Evolutionary conservation across 2,329 filamentous ascomycete species (phyloP).

Genomic region (Pseudogymnoascus sp.): DNA sequence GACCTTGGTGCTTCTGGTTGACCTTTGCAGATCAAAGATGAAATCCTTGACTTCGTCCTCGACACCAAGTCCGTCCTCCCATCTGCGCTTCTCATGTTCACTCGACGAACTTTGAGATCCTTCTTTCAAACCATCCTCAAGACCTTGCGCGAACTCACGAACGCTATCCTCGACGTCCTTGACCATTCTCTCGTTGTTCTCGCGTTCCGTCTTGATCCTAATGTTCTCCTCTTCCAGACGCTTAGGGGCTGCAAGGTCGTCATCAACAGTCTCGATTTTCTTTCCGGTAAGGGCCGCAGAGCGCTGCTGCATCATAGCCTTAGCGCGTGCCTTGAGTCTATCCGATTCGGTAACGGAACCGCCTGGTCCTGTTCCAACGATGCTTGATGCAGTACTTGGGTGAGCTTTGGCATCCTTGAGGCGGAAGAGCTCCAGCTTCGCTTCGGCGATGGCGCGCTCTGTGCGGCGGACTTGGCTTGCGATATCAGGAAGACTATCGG

Average conservation of each 20-base stretch:
- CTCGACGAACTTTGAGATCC: slow-evolving; percentile 64
- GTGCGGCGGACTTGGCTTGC: slow-evolving; percentile 86
- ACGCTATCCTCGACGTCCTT: slow-evolving; percentile 95
- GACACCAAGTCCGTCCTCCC: slow-evolving; percentile 93
- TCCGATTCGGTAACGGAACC: slow-evolving; percentile 88
- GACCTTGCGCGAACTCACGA: slow-evolving; percentile 71
- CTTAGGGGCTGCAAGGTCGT: slow-evolving; percentile 71
- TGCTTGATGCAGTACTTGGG: slow-evolving; percentile 67
- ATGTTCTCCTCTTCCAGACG: slow-evolving; percentile 83
- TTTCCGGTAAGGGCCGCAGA: slow-evolving; percentile 86
- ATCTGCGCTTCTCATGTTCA: slow-evolving; percentile 85
- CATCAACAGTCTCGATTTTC: slow-evolving; percentile 59
- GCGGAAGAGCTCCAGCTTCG: slow-evolving; percentile 85
- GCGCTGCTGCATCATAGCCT: slow-evolving; percentile 97
- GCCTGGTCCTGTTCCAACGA: slow-evolving; percentile 88
- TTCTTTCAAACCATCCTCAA: slow-evolving; percentile 84
- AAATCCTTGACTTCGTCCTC: slow-evolving; percentile 97
- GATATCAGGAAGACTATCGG: slow-evolving; percentile 82
- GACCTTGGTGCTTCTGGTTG: slow-evolving; percentile 67
- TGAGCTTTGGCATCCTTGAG: slow-evolving; percentile 88
- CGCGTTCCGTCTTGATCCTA: slow-evolving; percentile 72
- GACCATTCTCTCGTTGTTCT: slow-evolving; percentile 94
- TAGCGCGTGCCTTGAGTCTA: slow-evolving; percentile 86
- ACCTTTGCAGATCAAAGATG: slow-evolving; percentile 90
- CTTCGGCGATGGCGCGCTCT: slow-evolving; percentile 87